These are phyloP conservation scores for Glycyrrhiza uralensis DNA, from an alignment of 306 rosid species.

Conservation along the genomic window DNA sequence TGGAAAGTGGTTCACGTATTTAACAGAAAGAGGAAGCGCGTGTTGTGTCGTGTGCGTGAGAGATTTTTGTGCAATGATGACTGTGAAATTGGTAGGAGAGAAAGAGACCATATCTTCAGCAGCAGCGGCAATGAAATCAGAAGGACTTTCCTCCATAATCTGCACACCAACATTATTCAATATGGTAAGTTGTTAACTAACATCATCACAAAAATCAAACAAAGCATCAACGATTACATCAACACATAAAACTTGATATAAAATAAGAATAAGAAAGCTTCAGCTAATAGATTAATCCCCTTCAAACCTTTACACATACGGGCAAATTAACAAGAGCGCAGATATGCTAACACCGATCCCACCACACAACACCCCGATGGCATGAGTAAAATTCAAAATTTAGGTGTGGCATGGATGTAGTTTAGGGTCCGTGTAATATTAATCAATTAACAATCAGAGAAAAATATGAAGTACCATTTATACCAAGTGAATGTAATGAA, in stretches of 20 bases:
- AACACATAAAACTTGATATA: neutral
- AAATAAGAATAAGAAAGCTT: neutral
- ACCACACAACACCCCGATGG: too few relatives aligned
- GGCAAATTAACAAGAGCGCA: too few relatives aligned
- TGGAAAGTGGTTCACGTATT: neutral
- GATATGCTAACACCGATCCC: too few relatives aligned
- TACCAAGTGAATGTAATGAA: neutral
- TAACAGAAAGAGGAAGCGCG: neutral
- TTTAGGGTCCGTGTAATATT: too few relatives aligned
- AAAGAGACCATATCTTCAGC: constrained; percentile 31
- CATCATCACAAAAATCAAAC: neutral
- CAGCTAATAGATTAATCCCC: too few relatives aligned
- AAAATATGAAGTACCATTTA: neutral
- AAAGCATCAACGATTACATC: neutral
- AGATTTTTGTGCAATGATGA: neutral
- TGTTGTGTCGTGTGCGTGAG: neutral
- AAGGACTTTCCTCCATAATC: constrained; percentile 37
- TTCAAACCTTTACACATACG: too few relatives aligned
- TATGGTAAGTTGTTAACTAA: neutral
- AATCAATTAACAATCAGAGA: too few relatives aligned
- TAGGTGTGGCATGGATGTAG: too few relatives aligned
- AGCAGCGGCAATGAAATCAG: constrained; percentile 23
- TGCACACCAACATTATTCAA: neutral
- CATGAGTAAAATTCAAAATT: too few relatives aligned
- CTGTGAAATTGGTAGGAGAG: constrained; percentile 8